Evolutionary conservation across 2,329 filamentous ascomycete species (phyloP).

Genomic region (Pyricularia sp.): DNA sequence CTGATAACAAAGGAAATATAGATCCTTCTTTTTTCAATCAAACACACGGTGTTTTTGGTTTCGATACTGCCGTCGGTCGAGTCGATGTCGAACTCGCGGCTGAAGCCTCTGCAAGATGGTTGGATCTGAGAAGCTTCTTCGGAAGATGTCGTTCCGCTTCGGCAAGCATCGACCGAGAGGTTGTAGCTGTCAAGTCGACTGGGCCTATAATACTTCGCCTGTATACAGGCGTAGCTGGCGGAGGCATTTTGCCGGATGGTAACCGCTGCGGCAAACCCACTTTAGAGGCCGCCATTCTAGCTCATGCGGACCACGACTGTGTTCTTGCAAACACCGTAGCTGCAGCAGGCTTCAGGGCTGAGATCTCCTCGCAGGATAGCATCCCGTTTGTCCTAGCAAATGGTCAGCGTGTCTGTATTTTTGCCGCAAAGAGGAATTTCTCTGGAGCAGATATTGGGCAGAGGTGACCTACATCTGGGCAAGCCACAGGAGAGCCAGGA

Average conservation of each 20-base stretch:
- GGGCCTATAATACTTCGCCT: background rate
- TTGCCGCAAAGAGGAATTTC: no score
- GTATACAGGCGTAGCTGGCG: background rate
- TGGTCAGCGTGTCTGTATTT: background rate
- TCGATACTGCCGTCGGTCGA: background rate
- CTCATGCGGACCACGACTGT: constrained; percentile 38
- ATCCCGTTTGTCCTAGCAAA: constrained; percentile 24
- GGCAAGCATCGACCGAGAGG: background rate
- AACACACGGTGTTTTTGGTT: background rate
- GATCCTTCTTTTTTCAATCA: background rate
- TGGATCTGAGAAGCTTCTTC: background rate
- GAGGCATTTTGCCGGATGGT: background rate
- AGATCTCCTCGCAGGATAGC: constrained; percentile 37
- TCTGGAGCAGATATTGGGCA: background rate
- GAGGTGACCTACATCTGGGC: constrained; percentile 24
- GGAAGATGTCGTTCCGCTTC: background rate
- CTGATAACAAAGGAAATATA: background rate
- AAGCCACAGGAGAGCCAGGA: constrained; percentile 25
- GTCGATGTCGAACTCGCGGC: background rate
- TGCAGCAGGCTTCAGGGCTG: constrained; percentile 40
- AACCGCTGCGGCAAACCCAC: background rate
- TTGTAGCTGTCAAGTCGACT: background rate
- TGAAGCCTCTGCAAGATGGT: background rate
- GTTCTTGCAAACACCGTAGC: constrained; percentile 41
- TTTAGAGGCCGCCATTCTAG: constrained; percentile 7